A percentile compares a stretch with the other conserved stretches of the same genome.
phyloP scores from a whole-genome alignment of 2,329 filamentous ascomycete genomes.

The Penicillium palitans region DNA sequence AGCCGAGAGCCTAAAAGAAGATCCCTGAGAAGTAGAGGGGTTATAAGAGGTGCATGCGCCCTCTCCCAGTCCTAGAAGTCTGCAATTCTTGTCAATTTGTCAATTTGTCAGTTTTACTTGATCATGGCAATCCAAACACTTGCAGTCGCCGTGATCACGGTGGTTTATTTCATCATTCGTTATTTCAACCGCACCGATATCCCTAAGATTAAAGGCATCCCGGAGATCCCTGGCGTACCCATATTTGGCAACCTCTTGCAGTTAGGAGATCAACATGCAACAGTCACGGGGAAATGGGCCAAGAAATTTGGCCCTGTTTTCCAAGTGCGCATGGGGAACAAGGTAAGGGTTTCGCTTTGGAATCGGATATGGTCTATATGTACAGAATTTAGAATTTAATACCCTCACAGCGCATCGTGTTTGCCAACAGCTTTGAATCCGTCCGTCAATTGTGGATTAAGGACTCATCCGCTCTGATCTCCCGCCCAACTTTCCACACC shows the following conservation, averaged over 20 bases:
- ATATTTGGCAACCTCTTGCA: constrained; percentile 65
- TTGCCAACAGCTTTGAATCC: constrained; percentile 74
- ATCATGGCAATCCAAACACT: constrained; percentile 36
- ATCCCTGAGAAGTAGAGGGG: not conserved
- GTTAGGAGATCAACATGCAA: constrained; percentile 59
- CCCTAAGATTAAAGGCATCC: constrained; percentile 61
- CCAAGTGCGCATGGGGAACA: constrained; percentile 68
- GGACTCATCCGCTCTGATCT: constrained; percentile 75
- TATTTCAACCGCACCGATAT: constrained; percentile 55
- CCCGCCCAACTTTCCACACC: constrained; percentile 74
- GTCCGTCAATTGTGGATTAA: constrained; percentile 74
- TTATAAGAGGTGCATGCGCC: constrained; percentile 15
- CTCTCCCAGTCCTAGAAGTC: not conserved
- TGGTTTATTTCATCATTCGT: constrained; percentile 43
- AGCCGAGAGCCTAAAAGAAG: not conserved
- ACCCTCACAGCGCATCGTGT: constrained; percentile 62
- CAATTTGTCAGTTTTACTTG: not conserved
- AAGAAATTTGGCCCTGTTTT: constrained; percentile 65
- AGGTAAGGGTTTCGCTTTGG: constrained; percentile 41
- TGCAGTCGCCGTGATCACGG: constrained; percentile 36
- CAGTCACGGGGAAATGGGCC: constrained; percentile 57
- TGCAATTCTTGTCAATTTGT: not conserved
- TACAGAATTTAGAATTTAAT: not conserved
- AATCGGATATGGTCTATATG: not conserved
- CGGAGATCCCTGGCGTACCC: constrained; percentile 62